Evolutionary conservation across 176 grass and related monocot genomes (phyloP), one percentile per base, ranked within the genome.

Genomic region (Cymbopogon citratus): DNA sequence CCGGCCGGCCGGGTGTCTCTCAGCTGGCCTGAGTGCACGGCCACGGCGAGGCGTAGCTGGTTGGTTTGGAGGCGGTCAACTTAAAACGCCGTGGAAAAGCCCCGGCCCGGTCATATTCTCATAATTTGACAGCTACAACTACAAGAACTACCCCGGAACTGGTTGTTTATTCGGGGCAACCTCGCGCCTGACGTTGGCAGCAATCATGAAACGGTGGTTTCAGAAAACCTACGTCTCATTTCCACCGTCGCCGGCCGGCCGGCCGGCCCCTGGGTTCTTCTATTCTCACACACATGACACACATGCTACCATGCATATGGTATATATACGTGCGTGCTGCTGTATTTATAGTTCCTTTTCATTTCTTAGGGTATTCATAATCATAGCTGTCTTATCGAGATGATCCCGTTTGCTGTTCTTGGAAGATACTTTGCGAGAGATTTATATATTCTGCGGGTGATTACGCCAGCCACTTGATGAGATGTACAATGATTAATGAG

Each of bases 31-130:
- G 27, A 12, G 77, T 57, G 52, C 52, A 56, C 52, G 49, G 49
- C n/a, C n/a, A n/a, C 49, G 16, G 49, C 49, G 16, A 31, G 39
- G 38, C 38, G n/a, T n/a, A n/a, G n/a, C n/a, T n/a, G n/a, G n/a
- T n/a, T n/a, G n/a, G n/a, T n/a, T n/a, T n/a, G n/a, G 39, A 43
- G 38, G 4, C 46, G 35, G 35, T 85, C 87, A 89, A 85, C 82
- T 40, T 64, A 65, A 71, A 63, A n/a, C 41, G 14, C 59, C 15
- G 21, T 76, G 77, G 61, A 41, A 54, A 34, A 35, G 26, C 26
- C 25, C 41, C 70, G 26, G 52, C 40, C 76, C 35, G 77, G 41
- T 81, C 83, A 65, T 63, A 40, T n/a, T n/a, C n/a, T n/a, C n/a
- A n/a, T n/a, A n/a, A n/a, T n/a, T n/a, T 85, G 77, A 81, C 85